Base-by-base conservation (phyloP, 768 basidiomycete genomes). In the Udeniomyces megalosporus region DNA sequence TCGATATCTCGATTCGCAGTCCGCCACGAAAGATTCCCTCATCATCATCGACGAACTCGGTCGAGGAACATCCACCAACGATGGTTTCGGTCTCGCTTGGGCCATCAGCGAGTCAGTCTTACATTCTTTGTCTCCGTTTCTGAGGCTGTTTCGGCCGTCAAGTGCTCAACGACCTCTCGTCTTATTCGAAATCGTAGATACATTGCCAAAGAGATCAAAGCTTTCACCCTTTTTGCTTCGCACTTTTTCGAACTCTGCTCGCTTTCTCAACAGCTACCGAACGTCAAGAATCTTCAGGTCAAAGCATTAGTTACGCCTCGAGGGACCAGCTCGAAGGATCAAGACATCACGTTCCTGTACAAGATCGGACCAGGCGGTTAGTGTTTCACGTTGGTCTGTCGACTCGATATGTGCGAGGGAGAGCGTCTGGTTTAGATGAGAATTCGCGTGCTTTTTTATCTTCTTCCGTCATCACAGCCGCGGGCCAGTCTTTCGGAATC, bases 401-500 rank as follows among this genome's bases (percentile, higher is more conserved):
- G 7, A 15, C 46, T 47, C 46, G 7, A 47, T 20, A 6, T 20
- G 46, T 47, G 6, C 7, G 17, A 46, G 31, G 10, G 22, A 45
- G n/a, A 22, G 44, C 62, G 42, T 31, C 31, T n/a, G 34, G 15
- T 14, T 31, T 63, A 28, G 11, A 7, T 1, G 10, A 46, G 11
- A 35, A 44, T 1, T 17, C 28, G 42, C 34, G n/a, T 35, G 22
- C 38, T 34, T 58, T 26, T 32, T 12, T 53, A 29, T 2, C 3
- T 45, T 28, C 52, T 20, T 42, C 49, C 20, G 14, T 11, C 15
- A n/a, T 32, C 10, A 17, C 61, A 88, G 88, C 89, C 15, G 80
- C 95, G 24, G 93, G 97, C 71, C 93, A 96, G 74, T 93, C 89
- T 71, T 97, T 96, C 70, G 95, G 93, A 74, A 97, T 99, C 31